These are phyloP conservation scores for Francoa sonchifolia DNA, from an alignment of 441 rosid genomes.

Conservation along the genomic window DNA sequence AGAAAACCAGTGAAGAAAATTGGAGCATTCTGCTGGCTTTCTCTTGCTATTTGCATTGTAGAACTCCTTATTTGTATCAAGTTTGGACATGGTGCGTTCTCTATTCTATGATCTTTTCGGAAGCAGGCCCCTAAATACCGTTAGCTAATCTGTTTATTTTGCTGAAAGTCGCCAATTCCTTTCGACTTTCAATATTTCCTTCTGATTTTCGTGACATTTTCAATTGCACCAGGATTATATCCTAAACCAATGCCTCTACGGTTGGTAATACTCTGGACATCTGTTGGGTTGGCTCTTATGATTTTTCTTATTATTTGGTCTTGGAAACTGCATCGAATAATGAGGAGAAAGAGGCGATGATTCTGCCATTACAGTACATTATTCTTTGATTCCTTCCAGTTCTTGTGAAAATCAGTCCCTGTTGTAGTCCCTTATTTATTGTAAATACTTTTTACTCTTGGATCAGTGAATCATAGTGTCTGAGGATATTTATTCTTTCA, in stretches of 20 bases:
- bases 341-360: conserved; percentile 59
- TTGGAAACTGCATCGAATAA: conserved; percentile 51
- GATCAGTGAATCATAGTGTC: conserved; percentile 18
- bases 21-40: conserved; percentile 99
- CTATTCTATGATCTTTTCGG: neutral
- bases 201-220: too few species aligned
- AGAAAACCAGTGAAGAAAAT: conserved; percentile 47
- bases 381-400: conserved; percentile 35
- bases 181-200: too few species aligned
- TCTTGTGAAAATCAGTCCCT: conserved; percentile 13
- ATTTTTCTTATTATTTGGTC: conserved; percentile 65
- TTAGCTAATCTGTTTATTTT: too few species aligned
- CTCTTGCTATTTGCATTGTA: conserved; percentile 90
- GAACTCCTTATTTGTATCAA: conserved; percentile 98
- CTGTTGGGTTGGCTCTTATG: conserved; percentile 43
- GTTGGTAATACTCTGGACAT: conserved; percentile 68
- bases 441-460: conserved; percentile 26
- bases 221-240: conserved; percentile 46
- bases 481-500: conserved; percentile 9
- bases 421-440: conserved; percentile 11
- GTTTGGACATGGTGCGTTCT: conserved; percentile 76
- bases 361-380: conserved; percentile 13
- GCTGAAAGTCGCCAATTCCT: too few species aligned
- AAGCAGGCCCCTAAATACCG: too few species aligned
- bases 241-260: conserved; percentile 76